Base-by-base conservation (phyloP, 2,329 filamentous ascomycete species). In the Hymenoscyphus fructigenus region DNA sequence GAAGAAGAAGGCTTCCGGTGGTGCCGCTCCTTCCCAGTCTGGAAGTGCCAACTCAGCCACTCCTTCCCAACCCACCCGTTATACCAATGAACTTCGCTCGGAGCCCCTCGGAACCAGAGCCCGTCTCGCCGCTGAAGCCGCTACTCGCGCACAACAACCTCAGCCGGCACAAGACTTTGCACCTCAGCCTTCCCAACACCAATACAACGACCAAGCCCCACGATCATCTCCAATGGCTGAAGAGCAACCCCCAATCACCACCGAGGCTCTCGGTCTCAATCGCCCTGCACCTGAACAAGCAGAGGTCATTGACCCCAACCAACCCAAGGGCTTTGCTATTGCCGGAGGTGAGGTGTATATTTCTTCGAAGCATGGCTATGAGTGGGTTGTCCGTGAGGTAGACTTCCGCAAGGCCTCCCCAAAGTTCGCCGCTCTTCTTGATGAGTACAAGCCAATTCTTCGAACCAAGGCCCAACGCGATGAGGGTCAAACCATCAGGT, bases 291-390 rank as follows among this genome's bases (percentile, higher is more conserved):
- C 14, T 44, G 44, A 50, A 12, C n/a, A 20, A 50, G 44, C 44
- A 9, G 44, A 50, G n/a, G 34, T 36, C 34, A 14, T 36, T 14
- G 34, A 36, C 7, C 14, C 34, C 34, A 14, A 36, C 34, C 34
- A 14, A 5, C 34, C 34, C 14, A 50, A 23, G 9, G 60, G 60
- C 9, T 62, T 69, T 1, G 23, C 61, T 14, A 73, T 72, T 29
- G 9, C 26, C 1, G 71, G 72, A 53, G 72, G 67, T 1, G 71
- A 75, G 61, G 70, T 75, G 6, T 59, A 71, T 23, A 73, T 75
- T 9, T 58, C 62, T 3, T 70, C 70, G 2, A 67, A 66, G 4
- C 66, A 66, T 17, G 73, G 73, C 6, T 67, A 63, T 12, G 50
- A 57, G 4, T 75, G 73, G 73, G 71, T 71, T 29, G 60, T 75